A percentile compares a stretch with the other conserved stretches of the same genome.
These are phyloP conservation scores for Lactifluus piperatus DNA, from an alignment of 768 basidiomycete genomes.

Conservation along the genomic window DNA sequence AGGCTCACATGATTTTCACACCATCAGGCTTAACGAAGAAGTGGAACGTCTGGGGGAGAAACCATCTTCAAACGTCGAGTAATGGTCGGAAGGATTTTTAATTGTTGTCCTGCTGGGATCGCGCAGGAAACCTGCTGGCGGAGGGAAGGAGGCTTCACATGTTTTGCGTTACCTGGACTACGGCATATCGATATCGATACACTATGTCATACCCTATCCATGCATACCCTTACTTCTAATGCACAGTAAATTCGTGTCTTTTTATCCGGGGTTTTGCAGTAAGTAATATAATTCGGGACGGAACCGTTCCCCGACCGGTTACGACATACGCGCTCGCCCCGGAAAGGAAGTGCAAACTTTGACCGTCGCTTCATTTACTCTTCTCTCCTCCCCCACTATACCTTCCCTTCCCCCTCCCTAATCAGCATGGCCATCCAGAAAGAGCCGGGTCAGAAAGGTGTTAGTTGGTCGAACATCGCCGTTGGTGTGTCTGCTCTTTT, in stretches of 20 bases:
- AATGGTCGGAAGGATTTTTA: slow-evolving; percentile 6
- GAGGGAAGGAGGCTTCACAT: slow-evolving; percentile 7
- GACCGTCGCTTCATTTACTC: neutral
- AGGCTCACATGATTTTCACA: slow-evolving; percentile 14
- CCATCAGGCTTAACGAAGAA: slow-evolving; percentile 58
- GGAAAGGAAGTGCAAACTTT: neutral
- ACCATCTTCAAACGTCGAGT: slow-evolving; percentile 13
- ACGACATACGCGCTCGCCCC: neutral
- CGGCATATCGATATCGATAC: slow-evolving; percentile 10
- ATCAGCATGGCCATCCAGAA: slow-evolving; percentile 65
- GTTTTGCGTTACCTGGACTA: slow-evolving; percentile 9
- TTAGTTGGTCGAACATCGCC: slow-evolving; percentile 93
- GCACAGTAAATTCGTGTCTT: neutral
- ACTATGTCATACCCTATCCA: slow-evolving; percentile 20
- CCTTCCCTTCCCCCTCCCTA: neutral
- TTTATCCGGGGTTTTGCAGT: too few species aligned
- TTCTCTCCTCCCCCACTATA: slow-evolving; percentile 15
- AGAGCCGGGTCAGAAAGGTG: slow-evolving; percentile 86
- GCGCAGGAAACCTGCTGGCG: slow-evolving; percentile 5
- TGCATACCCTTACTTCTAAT: slow-evolving; percentile 13
- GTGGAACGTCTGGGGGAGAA: slow-evolving; percentile 41
- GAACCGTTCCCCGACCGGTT: slow-evolving; percentile 4
- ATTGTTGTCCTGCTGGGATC: neutral
- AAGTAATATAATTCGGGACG: neutral
- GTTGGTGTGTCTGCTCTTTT: slow-evolving; percentile 55